Percentiles rank a stretch among this genome's conserved stretches.
Conservation (phyloP, 805 yeast genomes). For the Tetrapisispora pingtungensis region DNA sequence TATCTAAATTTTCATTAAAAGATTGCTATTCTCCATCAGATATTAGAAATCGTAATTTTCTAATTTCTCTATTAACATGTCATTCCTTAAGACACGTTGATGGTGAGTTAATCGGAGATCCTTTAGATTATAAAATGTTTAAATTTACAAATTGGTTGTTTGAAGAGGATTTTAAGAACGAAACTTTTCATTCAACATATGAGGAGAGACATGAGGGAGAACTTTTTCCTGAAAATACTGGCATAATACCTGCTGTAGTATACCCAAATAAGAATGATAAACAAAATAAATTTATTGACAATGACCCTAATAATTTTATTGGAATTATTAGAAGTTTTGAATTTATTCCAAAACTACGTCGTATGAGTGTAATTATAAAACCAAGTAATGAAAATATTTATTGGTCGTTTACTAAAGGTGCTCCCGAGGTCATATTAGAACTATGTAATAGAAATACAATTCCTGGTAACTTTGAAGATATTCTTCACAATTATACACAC, state of each 20-base stretch:
- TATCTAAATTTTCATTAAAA: constrained; percentile 22
- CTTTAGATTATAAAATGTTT: constrained; percentile 88
- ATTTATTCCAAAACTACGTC: constrained; percentile 70
- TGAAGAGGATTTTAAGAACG: constrained; percentile 51
- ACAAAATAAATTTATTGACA: constrained; percentile 28
- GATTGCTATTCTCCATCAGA: constrained; percentile 26
- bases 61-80: constrained; percentile 47
- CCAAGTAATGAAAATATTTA: constrained; percentile 33
- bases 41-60: constrained; percentile 23
- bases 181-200: constrained; percentile 28
- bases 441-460: constrained; percentile 63
- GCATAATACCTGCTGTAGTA: constrained; percentile 41
- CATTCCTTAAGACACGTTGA: constrained; percentile 80
- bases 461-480: constrained; percentile 64
- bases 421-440: constrained; percentile 84
- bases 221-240: constrained; percentile 34
- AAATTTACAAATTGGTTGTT: constrained; percentile 73
- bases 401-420: constrained; percentile 77
- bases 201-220: constrained; percentile 32
- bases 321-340: constrained; percentile 57
- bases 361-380: constrained; percentile 79
- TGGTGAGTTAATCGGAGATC: constrained; percentile 81
- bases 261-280: constrained; percentile 30
- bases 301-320: constrained; percentile 30
- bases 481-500: constrained; percentile 79